Base-by-base conservation (phyloP, 148 eudicot genomes). In the Talinum fruticosum region DNA sequence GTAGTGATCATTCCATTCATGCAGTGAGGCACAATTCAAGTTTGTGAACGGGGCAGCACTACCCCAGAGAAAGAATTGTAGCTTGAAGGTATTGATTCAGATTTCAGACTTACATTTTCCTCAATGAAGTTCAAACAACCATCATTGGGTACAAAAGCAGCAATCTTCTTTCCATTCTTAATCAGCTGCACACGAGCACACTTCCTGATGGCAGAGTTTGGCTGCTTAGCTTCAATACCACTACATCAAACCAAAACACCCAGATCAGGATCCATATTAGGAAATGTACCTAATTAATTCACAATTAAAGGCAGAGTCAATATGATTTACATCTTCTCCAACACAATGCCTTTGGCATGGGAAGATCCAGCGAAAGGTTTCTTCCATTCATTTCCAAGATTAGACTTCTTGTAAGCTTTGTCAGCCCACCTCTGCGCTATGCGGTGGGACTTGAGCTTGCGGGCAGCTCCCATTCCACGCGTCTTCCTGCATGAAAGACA, bases 191-290 rank as follows among this genome's bases (percentile, higher is more conserved):
- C 98, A 78, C 97, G 87, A 41, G 98, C 98, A 90, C 98, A 94
- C 83, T 94, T 94, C 66, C 98, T 82, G 72, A 94, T 94, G 75
- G 98, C 98, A 85, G 98, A 94, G 81, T 94, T 94, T 1, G 98
- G 98, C 93, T 94, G 97, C 85, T 94, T 94, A 81, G 94, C 94
- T 70, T 94, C 98, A 88, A 94, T 94, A 80, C 97, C 98, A 57
- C 98, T 93, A 86, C 74, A 87, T 3, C 41, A 24, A 3, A 24
- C 15, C 30, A 45, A n/a, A 6, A 4, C 16, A 2, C 30, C 12
- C 16, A 41, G 15, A 34, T 8, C 21, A 67, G 71, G 15, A 18
- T 23, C 10, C 26, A 62, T 21, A 47, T 59, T 23, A 24, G 62
- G 32, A 21, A 36, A n/a, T 2, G 62, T 28, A 36, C 12, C 2